Base-by-base conservation (phyloP, 2,329 filamentous ascomycete genomes). In the Plenodomus tracheiphilus region DNA sequence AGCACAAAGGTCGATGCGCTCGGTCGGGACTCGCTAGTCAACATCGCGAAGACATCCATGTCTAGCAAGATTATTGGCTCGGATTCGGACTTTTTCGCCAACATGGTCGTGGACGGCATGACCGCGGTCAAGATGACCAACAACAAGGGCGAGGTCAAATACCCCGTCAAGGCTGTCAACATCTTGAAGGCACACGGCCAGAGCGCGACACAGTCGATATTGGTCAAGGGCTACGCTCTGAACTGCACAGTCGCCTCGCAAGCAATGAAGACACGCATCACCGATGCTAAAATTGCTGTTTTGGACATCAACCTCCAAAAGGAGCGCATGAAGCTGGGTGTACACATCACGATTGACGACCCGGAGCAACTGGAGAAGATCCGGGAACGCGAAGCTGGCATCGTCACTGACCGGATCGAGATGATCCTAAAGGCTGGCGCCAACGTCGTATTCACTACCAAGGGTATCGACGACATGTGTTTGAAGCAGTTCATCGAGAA, bases 201-300 rank as follows among this genome's bases (percentile, higher is more conserved):
- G 83, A 91, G 90, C 66, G 84, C 86, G 17, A 83, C 85, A 35
- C 94, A 99, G 77, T 97, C 92, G 10, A 75, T 95, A 19, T 80
- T 99, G 40, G 87, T 99, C 69, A 96, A 95, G 79, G 94, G 94
- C 47, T 99, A 99, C 72, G 94, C 94, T 49, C 79, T 99, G 67
- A 99, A 99, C 82, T 99, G 94, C 81, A 99, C 94, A 32, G 92
- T 99, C 50, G 94, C 94, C 46, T 97, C 92, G 47, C 94, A 99
- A 76, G 94, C 94, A 39, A 99, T 99, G 94, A 91, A 85, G 65
- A 99, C 94, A 22, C 85, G 89, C 64, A 85, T 99, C 71, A 84
- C 84, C 43, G 92, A 97, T 74, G 94, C 94, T 60, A 97, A 96
- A 81, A 99, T 99, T 74, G 94, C 94, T 41, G 87, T 93, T 65